Percentiles rank a stretch among this genome's conserved stretches.
Evolutionary conservation across 2,329 filamentous ascomycete genomes (phyloP).

Genomic region (Fusarium sp.): DNA sequence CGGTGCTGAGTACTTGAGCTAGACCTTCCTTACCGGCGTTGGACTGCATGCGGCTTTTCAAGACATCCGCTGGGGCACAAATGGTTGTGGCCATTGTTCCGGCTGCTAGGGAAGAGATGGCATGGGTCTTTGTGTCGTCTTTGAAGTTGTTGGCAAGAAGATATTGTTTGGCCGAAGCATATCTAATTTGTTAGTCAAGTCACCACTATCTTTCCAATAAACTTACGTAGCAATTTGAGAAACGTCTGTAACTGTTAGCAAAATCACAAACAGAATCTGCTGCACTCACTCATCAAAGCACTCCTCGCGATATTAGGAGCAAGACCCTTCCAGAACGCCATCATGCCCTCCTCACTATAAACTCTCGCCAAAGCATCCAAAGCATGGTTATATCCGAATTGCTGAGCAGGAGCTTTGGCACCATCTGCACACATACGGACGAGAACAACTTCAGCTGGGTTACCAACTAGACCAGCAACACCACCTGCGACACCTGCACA

Average conservation of each 20-base stretch:
- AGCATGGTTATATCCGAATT: constrained; percentile 55
- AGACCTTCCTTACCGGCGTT: constrained; percentile 49
- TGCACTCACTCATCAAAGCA: constrained; percentile 56
- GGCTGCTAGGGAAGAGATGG: constrained; percentile 53
- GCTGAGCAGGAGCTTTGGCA: constrained; percentile 50
- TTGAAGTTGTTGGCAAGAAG: constrained; percentile 45
- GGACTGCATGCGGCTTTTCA: constrained; percentile 57
- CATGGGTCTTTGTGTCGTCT: constrained; percentile 56
- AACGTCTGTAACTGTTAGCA: constrained; percentile 49
- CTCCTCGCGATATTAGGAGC: constrained; percentile 55
- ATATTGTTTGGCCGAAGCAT: constrained; percentile 51
- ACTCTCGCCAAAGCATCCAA: constrained; percentile 45
- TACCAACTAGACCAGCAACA: constrained; percentile 57
- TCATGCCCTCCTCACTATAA: constrained; percentile 53
- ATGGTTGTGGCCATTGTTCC: constrained; percentile 60
- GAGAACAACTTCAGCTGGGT: constrained; percentile 57
- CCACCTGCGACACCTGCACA: constrained; percentile 56
- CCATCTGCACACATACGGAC: constrained; percentile 60
- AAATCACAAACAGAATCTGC: accelerated
- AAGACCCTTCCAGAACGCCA: constrained; percentile 53
- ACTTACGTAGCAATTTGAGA: constrained; percentile 58
- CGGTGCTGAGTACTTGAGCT: constrained; percentile 48
- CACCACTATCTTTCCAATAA: accelerated
- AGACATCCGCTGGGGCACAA: constrained; percentile 58
- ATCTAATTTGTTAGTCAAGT: constrained; percentile 38